Evolutionary conservation across 169 alveolate genomes (phyloP), one percentile per base, ranked within the genome.

Genomic region (Eimeria necatrix): DNA sequence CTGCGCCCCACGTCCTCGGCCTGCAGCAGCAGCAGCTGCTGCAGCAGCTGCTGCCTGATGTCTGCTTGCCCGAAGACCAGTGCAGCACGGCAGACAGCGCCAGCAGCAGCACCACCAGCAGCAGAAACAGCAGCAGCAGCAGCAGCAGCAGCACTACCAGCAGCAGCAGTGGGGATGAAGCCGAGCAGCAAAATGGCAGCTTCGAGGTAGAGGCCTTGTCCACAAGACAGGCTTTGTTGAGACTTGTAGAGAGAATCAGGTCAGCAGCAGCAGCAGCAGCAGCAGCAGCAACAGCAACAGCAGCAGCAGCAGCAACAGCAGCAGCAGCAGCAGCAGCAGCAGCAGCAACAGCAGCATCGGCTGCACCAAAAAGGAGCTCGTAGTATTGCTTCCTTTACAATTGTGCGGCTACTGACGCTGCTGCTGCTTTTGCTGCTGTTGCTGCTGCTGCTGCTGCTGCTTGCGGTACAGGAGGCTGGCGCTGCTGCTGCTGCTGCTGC

Each of bases 401-500:
- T 14, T 14, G 64, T 56, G 8, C 20, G 20, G 64, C 64, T 9
- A 56, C 20, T 56, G 64, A 56, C 64, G 8, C n/a, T n/a, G n/a
- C n/a, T n/a, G n/a, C n/a, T n/a, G n/a, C n/a, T n/a, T n/a, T n/a
- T n/a, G n/a, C n/a, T n/a, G n/a, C n/a, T n/a, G n/a, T n/a, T n/a
- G n/a, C n/a, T n/a, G n/a, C n/a, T n/a, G n/a, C n/a, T 64, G 76
- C 76, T n/a, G 76, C 26, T 8, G 76, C 76, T 64, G 76, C 4
- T 41, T 73, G 10, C 53, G 48, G 12, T 73, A 52, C 84, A 64
- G 76, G 76, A 10, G 49, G 84, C 84, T 73, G 48, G 6, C 84
- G 48, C 84, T 73, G 84, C 53, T 73, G 84, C 53, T 73, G 48
- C 53, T 41, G n/a, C 18, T 73, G 18, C 53, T 73, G 84, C 84